phyloP scores from a whole-genome alignment of 257 asterid species.

The Solanum sejunctum region DNA sequence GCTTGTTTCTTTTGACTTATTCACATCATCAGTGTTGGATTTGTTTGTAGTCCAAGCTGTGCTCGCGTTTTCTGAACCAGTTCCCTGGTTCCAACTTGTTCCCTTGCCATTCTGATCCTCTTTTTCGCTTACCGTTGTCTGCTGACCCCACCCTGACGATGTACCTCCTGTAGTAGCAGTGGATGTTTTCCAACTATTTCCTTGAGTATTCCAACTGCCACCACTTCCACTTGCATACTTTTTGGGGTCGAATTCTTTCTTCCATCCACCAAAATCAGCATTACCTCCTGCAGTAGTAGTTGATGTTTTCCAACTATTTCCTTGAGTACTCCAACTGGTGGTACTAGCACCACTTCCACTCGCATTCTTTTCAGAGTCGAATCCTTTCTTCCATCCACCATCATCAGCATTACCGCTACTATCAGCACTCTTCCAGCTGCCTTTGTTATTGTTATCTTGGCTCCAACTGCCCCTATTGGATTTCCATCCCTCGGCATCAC shows the following conservation, averaged over 20 bases:
- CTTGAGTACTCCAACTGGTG: slow-evolving; percentile 17
- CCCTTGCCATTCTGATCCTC: neutral
- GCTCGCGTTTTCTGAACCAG: slow-evolving; percentile 9
- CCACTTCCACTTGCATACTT: slow-evolving; percentile 9
- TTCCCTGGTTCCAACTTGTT: slow-evolving; percentile 5
- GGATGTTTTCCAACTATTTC: neutral
- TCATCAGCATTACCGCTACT: slow-evolving; percentile 3
- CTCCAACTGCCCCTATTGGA: neutral
- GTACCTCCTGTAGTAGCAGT: neutral
- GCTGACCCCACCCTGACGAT: neutral
- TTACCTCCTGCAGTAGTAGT: neutral
- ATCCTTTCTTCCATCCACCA: slow-evolving; percentile 16
- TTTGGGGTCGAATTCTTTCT: neutral
- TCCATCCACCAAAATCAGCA: slow-evolving; percentile 17
- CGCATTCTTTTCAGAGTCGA: slow-evolving; percentile 9
- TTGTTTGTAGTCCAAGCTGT: slow-evolving; percentile 3
- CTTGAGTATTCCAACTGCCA: slow-evolving; percentile 15
- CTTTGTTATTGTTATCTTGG: neutral
- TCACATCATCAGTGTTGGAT: neutral
- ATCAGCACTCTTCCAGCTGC: slow-evolving; percentile 6
- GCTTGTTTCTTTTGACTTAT: slow-evolving; percentile 5
- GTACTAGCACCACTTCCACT: slow-evolving; percentile 4
- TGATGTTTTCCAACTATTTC: neutral
- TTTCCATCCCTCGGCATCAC: slow-evolving; percentile 40
- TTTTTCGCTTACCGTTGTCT: slow-evolving; percentile 8